phyloP scores from a whole-genome alignment of 2,329 filamentous ascomycete genomes.

The Talaromyces islandicus region DNA sequence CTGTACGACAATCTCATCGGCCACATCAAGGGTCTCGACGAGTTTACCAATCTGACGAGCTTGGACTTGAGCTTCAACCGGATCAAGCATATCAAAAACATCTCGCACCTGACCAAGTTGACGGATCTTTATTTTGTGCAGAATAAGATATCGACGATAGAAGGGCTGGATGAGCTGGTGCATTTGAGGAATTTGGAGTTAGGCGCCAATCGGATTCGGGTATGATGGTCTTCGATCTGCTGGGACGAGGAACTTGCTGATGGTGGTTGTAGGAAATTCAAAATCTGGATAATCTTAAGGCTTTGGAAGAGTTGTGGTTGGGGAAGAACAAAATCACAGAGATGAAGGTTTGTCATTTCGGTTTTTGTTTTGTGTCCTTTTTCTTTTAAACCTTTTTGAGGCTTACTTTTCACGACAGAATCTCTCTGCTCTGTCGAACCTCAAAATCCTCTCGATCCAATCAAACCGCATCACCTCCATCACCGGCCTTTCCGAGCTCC shows the following conservation, averaged over 20 bases:
- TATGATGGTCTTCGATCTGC: constrained; percentile 19
- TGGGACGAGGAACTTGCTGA: not conserved
- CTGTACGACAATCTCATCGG: constrained; percentile 94
- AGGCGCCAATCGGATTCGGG: constrained; percentile 81
- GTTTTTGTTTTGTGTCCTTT: not conserved
- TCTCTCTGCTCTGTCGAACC: constrained; percentile 66
- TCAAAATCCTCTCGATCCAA: constrained; percentile 88
- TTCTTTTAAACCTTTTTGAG: not conserved
- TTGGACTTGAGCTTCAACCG: constrained; percentile 98
- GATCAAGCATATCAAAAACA: constrained; percentile 94
- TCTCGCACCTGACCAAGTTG: constrained; percentile 70
- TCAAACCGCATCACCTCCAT: constrained; percentile 85
- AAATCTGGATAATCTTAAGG: constrained; percentile 70
- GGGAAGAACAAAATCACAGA: constrained; percentile 95
- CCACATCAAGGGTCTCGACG: constrained; percentile 77
- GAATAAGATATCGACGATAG: constrained; percentile 86
- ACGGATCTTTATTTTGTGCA: constrained; percentile 87
- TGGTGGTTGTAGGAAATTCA: constrained; percentile 58
- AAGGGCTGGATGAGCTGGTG: constrained; percentile 69
- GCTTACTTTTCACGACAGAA: constrained; percentile 36
- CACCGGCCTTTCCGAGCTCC: constrained; percentile 65
- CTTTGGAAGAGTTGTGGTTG: constrained; percentile 84
- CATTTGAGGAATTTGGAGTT: constrained; percentile 80
- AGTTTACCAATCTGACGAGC: constrained; percentile 65
- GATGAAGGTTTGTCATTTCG: constrained; percentile 50